A percentile compares a stretch with the other conserved stretches of the same genome.
Evolutionary conservation across 73 alveolate species (phyloP).

Genomic region (Uronychia setigera): DNA sequence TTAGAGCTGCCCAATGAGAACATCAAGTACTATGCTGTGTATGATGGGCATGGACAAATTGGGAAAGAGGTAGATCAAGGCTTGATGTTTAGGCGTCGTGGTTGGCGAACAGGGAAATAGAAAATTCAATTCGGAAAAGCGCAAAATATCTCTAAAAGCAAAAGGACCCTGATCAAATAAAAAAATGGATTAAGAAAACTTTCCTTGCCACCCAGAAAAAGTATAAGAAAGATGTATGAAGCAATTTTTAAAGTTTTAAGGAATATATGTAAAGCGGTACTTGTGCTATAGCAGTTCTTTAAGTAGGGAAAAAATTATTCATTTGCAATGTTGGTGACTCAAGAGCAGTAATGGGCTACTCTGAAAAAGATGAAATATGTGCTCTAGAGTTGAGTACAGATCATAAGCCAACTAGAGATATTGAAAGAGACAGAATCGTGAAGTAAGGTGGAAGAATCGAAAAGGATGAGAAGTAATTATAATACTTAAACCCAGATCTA

Average conservation of each 20-base stretch:
- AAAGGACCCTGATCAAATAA: conserved; percentile 49
- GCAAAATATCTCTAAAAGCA: conserved; percentile 25
- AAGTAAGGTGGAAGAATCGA: conserved; percentile 79
- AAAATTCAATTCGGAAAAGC: conserved; percentile 38
- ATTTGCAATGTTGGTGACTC: conserved; percentile 94
- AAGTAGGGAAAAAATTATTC: conserved; percentile 69
- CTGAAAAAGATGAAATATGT: conserved; percentile 75
- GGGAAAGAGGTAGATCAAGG: conserved; percentile 38
- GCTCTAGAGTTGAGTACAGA: conserved; percentile 84
- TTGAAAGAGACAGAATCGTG: conserved; percentile 75
- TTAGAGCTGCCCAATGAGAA: conserved; percentile 56
- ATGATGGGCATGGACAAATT: conserved; percentile 55
- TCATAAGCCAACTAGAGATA: conserved; percentile 84
- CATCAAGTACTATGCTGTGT: conserved; percentile 40
- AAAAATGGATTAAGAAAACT: conserved; percentile 27
- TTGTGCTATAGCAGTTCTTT: conserved; percentile 63
- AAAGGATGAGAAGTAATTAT: conserved; percentile 59
- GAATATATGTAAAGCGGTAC: conserved; percentile 57
- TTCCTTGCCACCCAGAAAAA: conserved; percentile 28
- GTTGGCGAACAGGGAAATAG: conserved; percentile 32
- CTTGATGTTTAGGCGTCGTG: conserved; percentile 38
- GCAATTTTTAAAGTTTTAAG: not conserved
- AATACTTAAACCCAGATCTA: conserved; percentile 18
- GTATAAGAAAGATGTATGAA: conserved; percentile 25
- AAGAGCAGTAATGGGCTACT: conserved; percentile 64